These are phyloP conservation scores for Pseudocercospora fuligena DNA, from an alignment of 2,329 filamentous ascomycete genomes.

Conservation along the genomic window DNA sequence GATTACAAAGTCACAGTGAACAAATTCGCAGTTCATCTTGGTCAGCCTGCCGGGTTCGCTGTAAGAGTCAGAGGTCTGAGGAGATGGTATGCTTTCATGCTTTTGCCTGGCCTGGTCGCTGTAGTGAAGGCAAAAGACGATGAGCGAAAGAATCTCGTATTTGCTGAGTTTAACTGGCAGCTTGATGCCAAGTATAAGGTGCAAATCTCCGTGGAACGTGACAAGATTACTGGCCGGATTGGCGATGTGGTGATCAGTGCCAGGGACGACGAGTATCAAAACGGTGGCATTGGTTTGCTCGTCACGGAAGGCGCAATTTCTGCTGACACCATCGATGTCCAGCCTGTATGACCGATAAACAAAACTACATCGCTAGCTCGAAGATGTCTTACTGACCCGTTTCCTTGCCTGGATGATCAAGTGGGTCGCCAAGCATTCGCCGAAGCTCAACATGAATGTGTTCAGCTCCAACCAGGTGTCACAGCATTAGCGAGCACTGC, in stretches of 20 bases:
- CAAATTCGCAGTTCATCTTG: neutral
- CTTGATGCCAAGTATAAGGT: neutral
- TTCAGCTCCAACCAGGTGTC: no score
- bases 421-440: no score
- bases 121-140: neutral
- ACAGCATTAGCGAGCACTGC: no score
- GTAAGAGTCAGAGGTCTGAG: constrained; percentile 5
- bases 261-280: neutral
- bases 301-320: neutral
- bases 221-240: neutral
- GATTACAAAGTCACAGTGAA: neutral
- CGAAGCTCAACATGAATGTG: no score
- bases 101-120: neutral
- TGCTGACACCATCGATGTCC: neutral
- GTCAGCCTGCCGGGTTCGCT: neutral
- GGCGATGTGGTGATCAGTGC: neutral
- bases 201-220: neutral
- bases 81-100: constrained; percentile 10
- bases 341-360: neutral
- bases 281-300: neutral
- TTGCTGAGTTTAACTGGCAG: neutral
- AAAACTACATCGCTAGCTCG: no score
- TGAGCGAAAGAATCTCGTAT: neutral
- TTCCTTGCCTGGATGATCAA: no score
- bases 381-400: no score